Evolutionary conservation across 2,329 filamentous ascomycete species (phyloP).

Genomic region (Ascochyta fabae): DNA sequence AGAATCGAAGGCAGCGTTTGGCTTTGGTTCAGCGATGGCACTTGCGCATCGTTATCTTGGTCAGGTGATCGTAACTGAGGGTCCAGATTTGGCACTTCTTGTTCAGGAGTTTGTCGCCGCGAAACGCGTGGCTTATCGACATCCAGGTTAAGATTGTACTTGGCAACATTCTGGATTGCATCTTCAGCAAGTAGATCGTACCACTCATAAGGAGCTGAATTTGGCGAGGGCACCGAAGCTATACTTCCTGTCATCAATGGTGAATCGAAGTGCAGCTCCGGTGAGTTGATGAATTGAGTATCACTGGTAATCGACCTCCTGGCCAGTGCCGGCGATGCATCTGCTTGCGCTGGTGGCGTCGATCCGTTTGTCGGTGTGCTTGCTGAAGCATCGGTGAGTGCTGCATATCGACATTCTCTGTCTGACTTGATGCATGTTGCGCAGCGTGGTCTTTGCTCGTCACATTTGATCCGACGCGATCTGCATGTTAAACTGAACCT

Average conservation of each 20-base stretch:
- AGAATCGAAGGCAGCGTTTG: slow-evolving; percentile 8
- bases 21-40: slow-evolving; percentile 11
- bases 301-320: slow-evolving; percentile 29
- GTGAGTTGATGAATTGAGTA: slow-evolving; percentile 31
- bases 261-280: slow-evolving; percentile 43
- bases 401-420: slow-evolving; percentile 52
- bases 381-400: slow-evolving; percentile 17
- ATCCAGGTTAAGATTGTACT: slow-evolving; percentile 42
- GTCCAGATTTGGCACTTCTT: slow-evolving; percentile 23
- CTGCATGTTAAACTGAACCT: slow-evolving; percentile 52
- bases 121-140: slow-evolving; percentile 37
- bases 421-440: slow-evolving; percentile 54
- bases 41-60: slow-evolving; percentile 8
- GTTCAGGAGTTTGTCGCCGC: slow-evolving; percentile 33
- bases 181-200: slow-evolving; percentile 57
- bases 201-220: slow-evolving; percentile 57
- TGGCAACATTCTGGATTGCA: slow-evolving; percentile 48
- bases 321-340: slow-evolving; percentile 26
- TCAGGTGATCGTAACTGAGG: slow-evolving; percentile 21
- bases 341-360: slow-evolving; percentile 27
- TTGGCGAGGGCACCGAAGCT: slow-evolving; percentile 48
- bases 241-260: slow-evolving; percentile 32
- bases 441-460: slow-evolving; percentile 55
- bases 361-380: slow-evolving; percentile 16
- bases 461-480: slow-evolving; percentile 59